A percentile compares a stretch with the other conserved stretches of the same genome.
These are phyloP conservation scores for Phytophthora palmivora DNA, from an alignment of 352 stramenopile genomes.

Conservation along the genomic window DNA sequence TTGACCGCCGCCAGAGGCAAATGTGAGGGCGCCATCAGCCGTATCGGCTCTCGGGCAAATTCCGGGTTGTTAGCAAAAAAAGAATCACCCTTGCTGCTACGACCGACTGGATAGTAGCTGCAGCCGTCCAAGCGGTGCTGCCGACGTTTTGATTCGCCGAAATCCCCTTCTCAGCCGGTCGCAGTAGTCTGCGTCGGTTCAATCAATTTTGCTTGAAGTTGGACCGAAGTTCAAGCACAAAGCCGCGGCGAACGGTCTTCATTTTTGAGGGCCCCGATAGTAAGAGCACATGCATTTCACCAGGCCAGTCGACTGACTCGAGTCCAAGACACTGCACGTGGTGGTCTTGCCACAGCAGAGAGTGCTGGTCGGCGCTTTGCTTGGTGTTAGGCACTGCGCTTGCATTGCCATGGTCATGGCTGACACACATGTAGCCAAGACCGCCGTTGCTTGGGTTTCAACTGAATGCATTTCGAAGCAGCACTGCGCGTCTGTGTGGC, in stretches of 20 bases:
- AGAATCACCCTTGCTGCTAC: constrained; percentile 2
- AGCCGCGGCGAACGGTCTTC: constrained; percentile 1
- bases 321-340: constrained; percentile 8
- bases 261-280: constrained; percentile 20
- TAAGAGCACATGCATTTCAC: constrained; percentile 11
- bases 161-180: background rate
- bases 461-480: constrained; percentile 21
- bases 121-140: no score
- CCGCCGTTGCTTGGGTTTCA: constrained; percentile 8
- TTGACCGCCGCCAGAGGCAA: no score
- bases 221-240: constrained; percentile 29
- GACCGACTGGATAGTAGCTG: background rate
- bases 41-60: constrained; percentile 7
- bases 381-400: background rate
- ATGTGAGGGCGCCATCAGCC: constrained; percentile 2
- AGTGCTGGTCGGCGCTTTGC: constrained; percentile 21
- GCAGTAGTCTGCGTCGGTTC: background rate
- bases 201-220: constrained; percentile 25
- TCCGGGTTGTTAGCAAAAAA: constrained; percentile 7
- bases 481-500: constrained; percentile 18
- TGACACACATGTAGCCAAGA: no score
- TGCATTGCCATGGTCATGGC: no score
- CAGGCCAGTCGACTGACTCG: constrained; percentile 9
- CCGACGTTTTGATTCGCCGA: no score
- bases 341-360: constrained; percentile 8